Conservation (phyloP, 345 rosid species). For the Eucalyptus erythrocorys region DNA sequence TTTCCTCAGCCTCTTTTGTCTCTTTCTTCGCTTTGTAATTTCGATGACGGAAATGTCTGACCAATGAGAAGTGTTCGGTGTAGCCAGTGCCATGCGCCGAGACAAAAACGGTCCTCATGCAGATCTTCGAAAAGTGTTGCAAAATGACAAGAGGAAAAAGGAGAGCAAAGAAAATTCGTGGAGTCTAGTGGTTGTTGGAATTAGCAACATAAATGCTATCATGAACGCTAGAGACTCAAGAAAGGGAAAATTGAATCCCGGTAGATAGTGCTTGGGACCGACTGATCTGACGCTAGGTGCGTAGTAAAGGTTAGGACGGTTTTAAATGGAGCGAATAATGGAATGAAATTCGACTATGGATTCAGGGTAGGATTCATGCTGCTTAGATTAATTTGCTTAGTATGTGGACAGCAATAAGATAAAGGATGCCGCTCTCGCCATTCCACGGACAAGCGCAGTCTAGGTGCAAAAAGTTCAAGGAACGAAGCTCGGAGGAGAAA, state of each 20-base stretch:
- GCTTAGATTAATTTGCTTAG: neutral
- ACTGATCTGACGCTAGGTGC: neutral
- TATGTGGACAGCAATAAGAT: neutral
- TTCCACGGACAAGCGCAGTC: neutral
- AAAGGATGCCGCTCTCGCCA: neutral
- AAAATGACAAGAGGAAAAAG: neutral
- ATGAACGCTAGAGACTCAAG: neutral
- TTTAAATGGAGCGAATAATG: neutral
- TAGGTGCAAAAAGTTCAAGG: neutral
- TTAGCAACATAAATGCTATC: neutral
- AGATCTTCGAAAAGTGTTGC: neutral
- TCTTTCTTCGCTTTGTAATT: neutral
- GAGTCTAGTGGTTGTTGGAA: neutral
- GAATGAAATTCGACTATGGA: neutral
- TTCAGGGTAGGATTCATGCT: neutral
- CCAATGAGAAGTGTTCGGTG: neutral
- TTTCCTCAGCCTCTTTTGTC: neutral
- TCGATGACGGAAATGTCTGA: neutral
- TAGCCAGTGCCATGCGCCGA: neutral
- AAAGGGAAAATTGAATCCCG: neutral
- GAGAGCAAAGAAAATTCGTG: neutral
- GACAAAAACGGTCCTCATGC: neutral
- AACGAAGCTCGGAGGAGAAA: neutral
- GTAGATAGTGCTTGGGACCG: neutral
- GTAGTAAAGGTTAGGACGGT: neutral